Conservation (phyloP, 306 rosid genomes). For the Geum urbanum region DNA sequence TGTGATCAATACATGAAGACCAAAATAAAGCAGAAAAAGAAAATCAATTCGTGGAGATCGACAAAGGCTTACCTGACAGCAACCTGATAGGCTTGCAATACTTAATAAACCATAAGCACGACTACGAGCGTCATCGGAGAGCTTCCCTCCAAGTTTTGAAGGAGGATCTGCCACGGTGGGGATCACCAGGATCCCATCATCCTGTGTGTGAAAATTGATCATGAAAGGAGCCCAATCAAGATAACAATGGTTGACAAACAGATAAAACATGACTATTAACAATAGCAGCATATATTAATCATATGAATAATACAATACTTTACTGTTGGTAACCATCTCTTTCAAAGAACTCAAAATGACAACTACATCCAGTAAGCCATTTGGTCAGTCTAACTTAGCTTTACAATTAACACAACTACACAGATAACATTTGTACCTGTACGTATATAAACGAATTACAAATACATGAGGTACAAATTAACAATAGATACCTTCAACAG, state of each 20-base stretch:
- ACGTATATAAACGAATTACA: background rate
- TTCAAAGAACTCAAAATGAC: too few relatives aligned
- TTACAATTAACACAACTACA: background rate
- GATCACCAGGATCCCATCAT: conserved; percentile 88
- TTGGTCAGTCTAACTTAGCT: background rate
- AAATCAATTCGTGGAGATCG: background rate
- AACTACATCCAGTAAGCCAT: background rate
- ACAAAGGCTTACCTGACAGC: conserved; percentile 73
- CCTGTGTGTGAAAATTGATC: conserved; percentile 42
- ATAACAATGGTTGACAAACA: background rate
- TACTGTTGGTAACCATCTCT: background rate
- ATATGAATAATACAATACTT: background rate
- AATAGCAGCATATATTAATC: conserved; percentile 16
- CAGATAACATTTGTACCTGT: background rate
- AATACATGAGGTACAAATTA: background rate
- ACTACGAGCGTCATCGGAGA: conserved; percentile 61
- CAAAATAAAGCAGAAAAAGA: too few relatives aligned
- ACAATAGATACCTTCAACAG: conserved; percentile 65
- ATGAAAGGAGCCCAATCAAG: background rate
- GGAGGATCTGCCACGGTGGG: conserved; percentile 91
- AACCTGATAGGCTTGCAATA: conserved; percentile 93
- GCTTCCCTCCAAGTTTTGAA: conserved; percentile 82
- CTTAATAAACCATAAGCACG: conserved; percentile 66
- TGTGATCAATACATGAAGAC: background rate
- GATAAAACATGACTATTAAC: background rate